Conservation (phyloP, 176 grass and related monocot genomes). For the Aegilops umbellulata region DNA sequence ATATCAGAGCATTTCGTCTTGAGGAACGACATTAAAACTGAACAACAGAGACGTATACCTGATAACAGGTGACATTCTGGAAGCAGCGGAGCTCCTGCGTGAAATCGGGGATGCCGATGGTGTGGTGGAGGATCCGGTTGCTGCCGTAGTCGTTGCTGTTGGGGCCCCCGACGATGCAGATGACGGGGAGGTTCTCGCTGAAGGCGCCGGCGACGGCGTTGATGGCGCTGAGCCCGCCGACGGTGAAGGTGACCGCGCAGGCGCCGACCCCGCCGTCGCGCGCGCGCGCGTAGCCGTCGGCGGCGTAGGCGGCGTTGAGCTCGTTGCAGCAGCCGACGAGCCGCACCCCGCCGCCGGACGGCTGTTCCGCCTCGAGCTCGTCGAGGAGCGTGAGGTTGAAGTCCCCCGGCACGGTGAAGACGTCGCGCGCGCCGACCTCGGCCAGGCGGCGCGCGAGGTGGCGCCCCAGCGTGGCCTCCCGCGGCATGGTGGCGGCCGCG, state of each 20-base stretch:
- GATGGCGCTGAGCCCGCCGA: conserved; percentile 65
- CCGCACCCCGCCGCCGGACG: conserved; percentile 22
- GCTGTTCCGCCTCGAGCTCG: conserved; percentile 53
- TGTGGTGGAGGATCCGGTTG: conserved; percentile 53
- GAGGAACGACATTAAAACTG: not conserved
- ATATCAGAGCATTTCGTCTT: not conserved
- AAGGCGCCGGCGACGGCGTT: conserved; percentile 56
- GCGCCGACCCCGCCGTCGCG: conserved; percentile 42
- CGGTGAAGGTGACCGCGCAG: conserved; percentile 62
- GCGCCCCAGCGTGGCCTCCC: conserved; percentile 41
- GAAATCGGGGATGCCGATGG: conserved; percentile 43
- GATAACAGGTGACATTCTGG: conserved; percentile 57
- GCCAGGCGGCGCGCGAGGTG: conserved; percentile 55
- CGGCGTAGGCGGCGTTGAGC: conserved; percentile 74
- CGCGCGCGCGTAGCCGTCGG: conserved; percentile 53
- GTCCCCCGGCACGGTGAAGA: conserved; percentile 57
- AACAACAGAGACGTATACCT: conserved; percentile 1
- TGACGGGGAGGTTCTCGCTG: conserved; percentile 61
- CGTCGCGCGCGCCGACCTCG: conserved; percentile 43
- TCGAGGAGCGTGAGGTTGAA: conserved; percentile 64
- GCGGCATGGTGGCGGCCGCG: not conserved
- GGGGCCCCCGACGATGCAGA: conserved; percentile 44
- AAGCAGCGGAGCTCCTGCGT: conserved; percentile 66
- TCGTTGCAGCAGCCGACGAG: conserved; percentile 86
- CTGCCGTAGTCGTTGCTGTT: conserved; percentile 66